Evolutionary conservation across 2,329 filamentous ascomycete species (phyloP), one percentile per base, ranked within the genome.

Genomic region (Aspergillus neotritici): DNA sequence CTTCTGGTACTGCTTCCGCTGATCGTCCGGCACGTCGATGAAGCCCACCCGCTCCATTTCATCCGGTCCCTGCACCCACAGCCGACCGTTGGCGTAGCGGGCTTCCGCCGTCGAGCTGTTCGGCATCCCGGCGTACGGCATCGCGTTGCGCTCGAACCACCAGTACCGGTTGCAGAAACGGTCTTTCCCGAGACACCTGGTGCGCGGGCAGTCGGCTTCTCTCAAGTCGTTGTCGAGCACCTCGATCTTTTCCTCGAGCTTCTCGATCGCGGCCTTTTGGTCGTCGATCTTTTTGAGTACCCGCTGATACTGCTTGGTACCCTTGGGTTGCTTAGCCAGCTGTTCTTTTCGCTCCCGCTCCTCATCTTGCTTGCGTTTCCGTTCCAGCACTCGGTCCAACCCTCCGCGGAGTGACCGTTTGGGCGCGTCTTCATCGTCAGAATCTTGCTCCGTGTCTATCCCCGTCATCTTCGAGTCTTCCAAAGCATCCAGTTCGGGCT

Each of bases 151-250:
- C 68, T 98, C 93, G 64, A 97, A 96, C 91, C 93, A 98, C 74
- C 94, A 97, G 68, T 97, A 98, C 41, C 91, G 82, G 67, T 98
- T 97, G 82, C 91, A 95, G 74, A 95, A 98, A 34, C 93, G 82
- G 67, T 98, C 93, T 64, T 93, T 91, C 47, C 93, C 93, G 17
- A 98, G 75, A 13, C 91, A 82, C 50, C 87, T 83, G 13, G 90
- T 95, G 49, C 93, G 84, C 30, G 90, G 87, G 57, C 91, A 95
- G 65, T 96, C 87, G 32, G 90, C 89, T 67, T 97, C 91, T 40
- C 93, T 86, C 35, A 98, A 75, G 62, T 97, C 90, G 57, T 94
- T 90, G 56, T 97, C 91, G 40, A 94, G 80, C 28, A 84, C 78
- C 3, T 82, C 82, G 51, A 98, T 94, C 57, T 91, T 84, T 5